phyloP scores from a whole-genome alignment of 2,329 filamentous ascomycete genomes.

The Aspergillus puulaauensis region DNA sequence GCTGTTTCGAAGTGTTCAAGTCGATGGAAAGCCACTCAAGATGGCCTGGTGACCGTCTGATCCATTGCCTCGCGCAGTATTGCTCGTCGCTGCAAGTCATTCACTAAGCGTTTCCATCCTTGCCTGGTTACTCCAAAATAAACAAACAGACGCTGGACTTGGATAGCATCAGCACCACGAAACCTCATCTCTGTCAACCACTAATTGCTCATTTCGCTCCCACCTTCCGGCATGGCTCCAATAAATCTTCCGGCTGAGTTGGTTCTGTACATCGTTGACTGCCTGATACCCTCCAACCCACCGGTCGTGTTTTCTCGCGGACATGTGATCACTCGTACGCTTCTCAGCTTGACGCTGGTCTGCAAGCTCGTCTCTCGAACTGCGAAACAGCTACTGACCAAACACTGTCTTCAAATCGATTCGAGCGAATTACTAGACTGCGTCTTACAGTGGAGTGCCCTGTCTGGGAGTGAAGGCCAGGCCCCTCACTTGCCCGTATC shows the following conservation, averaged over 20 bases:
- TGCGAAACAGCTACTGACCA: constrained; percentile 13
- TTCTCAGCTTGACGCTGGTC: constrained; percentile 13
- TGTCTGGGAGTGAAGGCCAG: background rate
- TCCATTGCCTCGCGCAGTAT: background rate
- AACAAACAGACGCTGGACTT: background rate
- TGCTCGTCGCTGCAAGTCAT: background rate
- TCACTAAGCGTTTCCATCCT: background rate
- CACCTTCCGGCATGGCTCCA: background rate
- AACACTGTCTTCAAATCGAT: constrained; percentile 15
- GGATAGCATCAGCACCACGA: background rate
- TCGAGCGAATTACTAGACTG: background rate
- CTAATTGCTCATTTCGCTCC: background rate
- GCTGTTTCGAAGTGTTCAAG: background rate
- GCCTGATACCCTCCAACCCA: constrained; percentile 7
- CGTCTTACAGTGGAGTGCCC: background rate
- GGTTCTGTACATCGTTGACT: constrained; percentile 15
- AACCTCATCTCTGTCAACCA: background rate
- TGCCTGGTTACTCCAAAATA: background rate
- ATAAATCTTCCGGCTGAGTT: constrained; percentile 9
- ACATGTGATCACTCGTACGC: constrained; percentile 13
- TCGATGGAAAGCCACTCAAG: background rate
- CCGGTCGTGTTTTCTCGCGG: constrained; percentile 5
- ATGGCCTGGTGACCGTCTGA: background rate
- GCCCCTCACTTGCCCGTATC: background rate
- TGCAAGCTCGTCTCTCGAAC: constrained; percentile 12